Evolutionary conservation across 2,329 filamentous ascomycete genomes (phyloP).

Genomic region (Xylaria sp.): DNA sequence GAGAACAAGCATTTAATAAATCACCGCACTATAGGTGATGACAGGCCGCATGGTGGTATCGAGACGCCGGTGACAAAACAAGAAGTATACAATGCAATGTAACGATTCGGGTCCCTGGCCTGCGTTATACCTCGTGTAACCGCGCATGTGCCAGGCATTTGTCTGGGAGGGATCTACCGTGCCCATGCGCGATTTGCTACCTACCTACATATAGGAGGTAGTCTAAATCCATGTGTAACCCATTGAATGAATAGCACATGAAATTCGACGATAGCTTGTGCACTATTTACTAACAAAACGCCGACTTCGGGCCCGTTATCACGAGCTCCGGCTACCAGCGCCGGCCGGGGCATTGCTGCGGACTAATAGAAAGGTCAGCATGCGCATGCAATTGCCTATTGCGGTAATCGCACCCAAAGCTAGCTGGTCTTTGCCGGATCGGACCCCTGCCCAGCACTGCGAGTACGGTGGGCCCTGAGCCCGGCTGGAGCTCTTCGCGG

Average conservation of each 20-base stretch:
- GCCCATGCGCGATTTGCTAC: slow-evolving; percentile 15
- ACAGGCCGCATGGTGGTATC: slow-evolving; percentile 2
- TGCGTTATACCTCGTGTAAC: slow-evolving; percentile 25
- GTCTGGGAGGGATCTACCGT: background rate
- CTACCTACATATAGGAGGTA: no score
- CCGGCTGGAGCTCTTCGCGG: slow-evolving; percentile 24
- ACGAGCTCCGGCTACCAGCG: background rate
- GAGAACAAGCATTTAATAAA: background rate
- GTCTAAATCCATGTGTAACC: slow-evolving; percentile 20
- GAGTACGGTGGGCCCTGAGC: slow-evolving; percentile 15
- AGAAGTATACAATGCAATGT: slow-evolving; percentile 26
- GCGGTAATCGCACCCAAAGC: slow-evolving; percentile 10
- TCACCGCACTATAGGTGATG: background rate
- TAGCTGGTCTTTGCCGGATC: background rate
- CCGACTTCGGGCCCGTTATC: slow-evolving; percentile 34
- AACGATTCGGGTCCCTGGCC: slow-evolving; percentile 24
- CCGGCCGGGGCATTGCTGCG: slow-evolving; percentile 6
- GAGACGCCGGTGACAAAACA: slow-evolving; percentile 2
- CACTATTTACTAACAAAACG: slow-evolving; percentile 1
- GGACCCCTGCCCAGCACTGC: background rate
- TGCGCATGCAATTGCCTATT: slow-evolving; percentile 35
- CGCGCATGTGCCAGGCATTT: slow-evolving; percentile 23
- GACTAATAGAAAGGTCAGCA: slow-evolving; percentile 32
- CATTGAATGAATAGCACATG: slow-evolving; percentile 5
- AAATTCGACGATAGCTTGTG: background rate